Base-by-base conservation (phyloP, 1,139 yeast species). In the Taphrina deformans region DNA sequence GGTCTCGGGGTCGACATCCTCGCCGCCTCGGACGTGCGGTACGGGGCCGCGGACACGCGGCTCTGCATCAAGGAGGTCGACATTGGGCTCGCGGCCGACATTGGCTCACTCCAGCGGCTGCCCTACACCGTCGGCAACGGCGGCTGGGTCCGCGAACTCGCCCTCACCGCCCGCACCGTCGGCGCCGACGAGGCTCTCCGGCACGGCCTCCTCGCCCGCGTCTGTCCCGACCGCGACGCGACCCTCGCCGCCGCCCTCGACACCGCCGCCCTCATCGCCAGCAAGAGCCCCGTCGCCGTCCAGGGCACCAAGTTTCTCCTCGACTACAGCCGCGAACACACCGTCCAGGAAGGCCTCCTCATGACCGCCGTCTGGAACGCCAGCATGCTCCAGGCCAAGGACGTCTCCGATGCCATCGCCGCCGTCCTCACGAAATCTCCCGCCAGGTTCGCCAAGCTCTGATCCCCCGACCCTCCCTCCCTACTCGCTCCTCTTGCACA, bases 71-170 rank as follows among this genome's bases (percentile, higher is more conserved):
- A 87, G 67, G 96, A 88, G 75, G 85, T 87, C 68, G 84, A 83
- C 68, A 80, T 88, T 66, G 96, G 95, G 3, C 81, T 88, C 74
- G 82, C 89, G 33, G 92, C 96, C 1, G 96, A 88, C 73, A 87
- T 88, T 70, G 96, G 96, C 10, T 80, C 89, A 0, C 51, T 69
- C 68, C 93, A 88, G 75, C 80, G 95, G 73, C 73, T 87, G 67
- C 88, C 90, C 4, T 73, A 74, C 27, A 66, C 85, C 1, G 81
- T 82, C 27, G 82, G 82, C 64, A 87, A 86, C 73, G 76, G 79
- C 40, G 85, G 90, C 10, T 79, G 83, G 78, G 75, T 87, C 69
- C 81, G 82, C 73, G 88, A 87, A 69, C 76, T 84, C 66, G 84
- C 88, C 1, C 80, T 85, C 70, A 85, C 91, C 0, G 95, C 88